Percentiles rank a stretch among this genome's conserved stretches.
Conservation (phyloP, 2,329 filamentous ascomycete genomes). For the Pyrenophora tritici-repentis region DNA sequence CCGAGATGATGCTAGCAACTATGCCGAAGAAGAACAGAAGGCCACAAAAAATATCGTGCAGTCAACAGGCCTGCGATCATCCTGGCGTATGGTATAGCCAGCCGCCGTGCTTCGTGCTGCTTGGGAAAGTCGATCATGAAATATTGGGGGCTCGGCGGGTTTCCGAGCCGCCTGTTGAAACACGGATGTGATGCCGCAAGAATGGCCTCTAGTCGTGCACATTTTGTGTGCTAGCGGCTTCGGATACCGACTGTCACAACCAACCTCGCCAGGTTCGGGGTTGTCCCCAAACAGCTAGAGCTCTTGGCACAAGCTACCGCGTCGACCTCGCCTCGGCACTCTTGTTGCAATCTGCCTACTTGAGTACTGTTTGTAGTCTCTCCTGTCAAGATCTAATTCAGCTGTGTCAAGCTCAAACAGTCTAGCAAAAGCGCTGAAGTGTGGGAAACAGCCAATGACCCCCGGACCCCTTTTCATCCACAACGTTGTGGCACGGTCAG, state of each 20-base stretch:
- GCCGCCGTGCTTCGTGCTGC: too few species aligned
- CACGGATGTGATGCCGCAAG: not conserved
- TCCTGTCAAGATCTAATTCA: not conserved
- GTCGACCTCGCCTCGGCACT: constrained; percentile 7
- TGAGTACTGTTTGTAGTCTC: not conserved
- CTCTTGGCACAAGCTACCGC: constrained; percentile 7
- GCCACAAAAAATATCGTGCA: not conserved
- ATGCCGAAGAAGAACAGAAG: too few species aligned
- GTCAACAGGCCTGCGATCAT: not conserved
- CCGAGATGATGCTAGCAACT: too few species aligned
- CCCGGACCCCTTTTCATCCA: constrained; percentile 12
- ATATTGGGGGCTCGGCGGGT: not conserved
- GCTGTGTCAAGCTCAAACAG: not conserved
- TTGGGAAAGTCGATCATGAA: not conserved
- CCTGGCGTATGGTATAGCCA: too few species aligned
- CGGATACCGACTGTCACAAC: constrained; percentile 1
- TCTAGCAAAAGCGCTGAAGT: not conserved
- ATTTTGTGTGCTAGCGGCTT: constrained; percentile 3
- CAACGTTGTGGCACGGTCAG: constrained; percentile 14
- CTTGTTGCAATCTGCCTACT: not conserved
- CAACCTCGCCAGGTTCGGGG: constrained; percentile 2
- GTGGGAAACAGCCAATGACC: constrained; percentile 1
- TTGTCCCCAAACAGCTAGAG: constrained; percentile 10
- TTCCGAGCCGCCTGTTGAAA: not conserved
- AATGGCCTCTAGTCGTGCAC: not conserved